Base-by-base conservation (phyloP, 2,329 filamentous ascomycete genomes). In the Polytolypa hystricis region DNA sequence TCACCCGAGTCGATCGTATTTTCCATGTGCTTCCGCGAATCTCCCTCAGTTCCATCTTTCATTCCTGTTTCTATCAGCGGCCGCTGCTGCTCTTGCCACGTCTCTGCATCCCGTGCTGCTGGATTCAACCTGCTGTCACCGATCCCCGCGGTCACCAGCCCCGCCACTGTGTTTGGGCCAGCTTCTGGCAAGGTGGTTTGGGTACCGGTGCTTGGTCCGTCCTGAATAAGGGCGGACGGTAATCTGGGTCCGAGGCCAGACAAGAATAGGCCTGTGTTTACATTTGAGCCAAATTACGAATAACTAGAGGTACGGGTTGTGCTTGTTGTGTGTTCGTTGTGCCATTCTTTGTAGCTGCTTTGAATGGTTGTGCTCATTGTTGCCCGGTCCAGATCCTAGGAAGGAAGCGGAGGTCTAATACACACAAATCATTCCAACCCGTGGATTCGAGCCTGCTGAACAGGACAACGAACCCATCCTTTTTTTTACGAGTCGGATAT, bases 171-270 rank as follows among this genome's bases (percentile, higher is more conserved):
- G 37, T 43, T 41, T 35, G 42, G 45, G 27, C 15, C 39, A 31
- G 33, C 38, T 34, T 42, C 47, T 35, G 47, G 51, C 51, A 50
- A 56, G 45, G 55, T 62, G 55, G 49, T 57, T 49, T 66, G 65
- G 60, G 49, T 66, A 66, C 57, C 57, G 63, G 63, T 60, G 49
- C 50, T 54, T 48, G 57, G 64, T 68, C 65, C 64, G 65, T 66
- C 65, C 62, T 67, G 62, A 66, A 60, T 42, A 58, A 62, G 62
- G 63, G 60, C 64, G 65, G 65, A 67, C 64, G 62, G 61, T 66
- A 66, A 66, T 53, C 57, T 50, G 43, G 50, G n/a, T 25, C 21
- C 7, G 7, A 25, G n/a, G 7, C 7, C n/a, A 25, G 21, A 25
- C 7, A 7, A 7, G 21, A n/a, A n/a, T n/a, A 25, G 21, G 21